Evolutionary conservation across 2,329 filamentous ascomycete genomes (phyloP).

Genomic region (Juglanconis oblonga): DNA sequence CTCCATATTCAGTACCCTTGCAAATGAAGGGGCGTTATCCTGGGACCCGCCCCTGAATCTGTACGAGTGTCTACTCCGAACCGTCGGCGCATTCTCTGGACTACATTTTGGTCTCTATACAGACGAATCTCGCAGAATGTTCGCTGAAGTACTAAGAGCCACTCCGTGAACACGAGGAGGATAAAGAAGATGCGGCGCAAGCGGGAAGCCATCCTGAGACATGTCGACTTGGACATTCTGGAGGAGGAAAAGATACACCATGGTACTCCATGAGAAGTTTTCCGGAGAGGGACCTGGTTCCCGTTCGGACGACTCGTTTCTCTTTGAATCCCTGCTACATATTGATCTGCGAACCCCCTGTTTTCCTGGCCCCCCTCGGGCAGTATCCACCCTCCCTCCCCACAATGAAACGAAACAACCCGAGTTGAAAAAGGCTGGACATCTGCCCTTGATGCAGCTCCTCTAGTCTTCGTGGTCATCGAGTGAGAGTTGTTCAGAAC

Average conservation of each 20-base stretch:
- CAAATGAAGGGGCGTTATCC: slow-evolving; percentile 1
- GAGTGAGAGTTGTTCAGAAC: not conserved
- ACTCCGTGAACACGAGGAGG: too few relatives aligned
- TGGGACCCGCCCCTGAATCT: not conserved
- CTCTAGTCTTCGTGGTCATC: not conserved
- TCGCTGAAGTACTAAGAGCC: too few relatives aligned
- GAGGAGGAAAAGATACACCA: too few relatives aligned
- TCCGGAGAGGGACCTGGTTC: not conserved
- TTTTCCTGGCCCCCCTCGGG: not conserved
- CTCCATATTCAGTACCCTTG: not conserved
- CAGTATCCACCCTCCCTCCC: not conserved
- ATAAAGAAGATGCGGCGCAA: too few relatives aligned
- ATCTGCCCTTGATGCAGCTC: not conserved
- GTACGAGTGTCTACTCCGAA: not conserved
- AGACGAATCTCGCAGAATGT: too few relatives aligned
- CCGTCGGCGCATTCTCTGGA: too few relatives aligned
- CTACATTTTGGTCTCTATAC: too few relatives aligned
- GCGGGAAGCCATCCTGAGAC: too few relatives aligned
- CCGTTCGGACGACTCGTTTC: not conserved
- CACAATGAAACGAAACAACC: slow-evolving; percentile 13
- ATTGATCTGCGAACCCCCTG: not conserved
- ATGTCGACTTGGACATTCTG: too few relatives aligned
- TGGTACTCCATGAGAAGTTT: too few relatives aligned
- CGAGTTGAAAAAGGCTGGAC: slow-evolving; percentile 1
- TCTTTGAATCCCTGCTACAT: not conserved